Conservation (phyloP, 1,139 yeast species). For the Saccharomyces hybrid region DNA sequence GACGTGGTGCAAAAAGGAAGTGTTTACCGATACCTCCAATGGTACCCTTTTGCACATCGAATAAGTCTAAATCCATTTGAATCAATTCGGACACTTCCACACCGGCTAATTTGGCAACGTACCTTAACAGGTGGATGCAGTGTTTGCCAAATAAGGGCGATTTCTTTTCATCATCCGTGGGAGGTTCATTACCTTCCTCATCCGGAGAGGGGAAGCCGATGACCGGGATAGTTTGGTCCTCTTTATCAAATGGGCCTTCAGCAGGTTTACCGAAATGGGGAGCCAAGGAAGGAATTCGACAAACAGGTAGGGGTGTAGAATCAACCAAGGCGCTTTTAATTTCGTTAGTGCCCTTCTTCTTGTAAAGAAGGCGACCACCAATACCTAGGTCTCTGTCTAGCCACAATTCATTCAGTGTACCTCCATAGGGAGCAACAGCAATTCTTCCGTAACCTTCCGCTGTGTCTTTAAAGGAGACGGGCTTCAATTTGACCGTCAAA, state of each 20-base stretch:
- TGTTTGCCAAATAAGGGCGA: constrained; percentile 60
- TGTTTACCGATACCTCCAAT: constrained; percentile 56
- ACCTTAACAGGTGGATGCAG: constrained; percentile 46
- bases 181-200: constrained; percentile 21
- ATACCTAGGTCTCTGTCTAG: constrained; percentile 62
- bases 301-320: constrained; percentile 57
- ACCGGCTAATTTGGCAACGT: constrained; percentile 44
- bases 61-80: constrained; percentile 55
- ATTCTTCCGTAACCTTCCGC: constrained; percentile 55
- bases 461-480: constrained; percentile 40
- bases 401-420: constrained; percentile 50
- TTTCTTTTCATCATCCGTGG: constrained; percentile 45
- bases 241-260: constrained; percentile 47
- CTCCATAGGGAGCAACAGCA: constrained; percentile 64
- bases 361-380: constrained; percentile 53
- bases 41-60: constrained; percentile 56
- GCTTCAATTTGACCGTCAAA: constrained; percentile 50
- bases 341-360: constrained; percentile 30
- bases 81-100: constrained; percentile 45
- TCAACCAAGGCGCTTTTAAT: constrained; percentile 42
- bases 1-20: constrained; percentile 56
- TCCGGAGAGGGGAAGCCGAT: constrained; percentile 38
- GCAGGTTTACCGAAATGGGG: constrained; percentile 55
- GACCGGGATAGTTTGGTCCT: constrained; percentile 58
- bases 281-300: constrained; percentile 57